Conservation (phyloP, 1,284 basidiomycete genomes). For the Coriolopsis trogii region DNA sequence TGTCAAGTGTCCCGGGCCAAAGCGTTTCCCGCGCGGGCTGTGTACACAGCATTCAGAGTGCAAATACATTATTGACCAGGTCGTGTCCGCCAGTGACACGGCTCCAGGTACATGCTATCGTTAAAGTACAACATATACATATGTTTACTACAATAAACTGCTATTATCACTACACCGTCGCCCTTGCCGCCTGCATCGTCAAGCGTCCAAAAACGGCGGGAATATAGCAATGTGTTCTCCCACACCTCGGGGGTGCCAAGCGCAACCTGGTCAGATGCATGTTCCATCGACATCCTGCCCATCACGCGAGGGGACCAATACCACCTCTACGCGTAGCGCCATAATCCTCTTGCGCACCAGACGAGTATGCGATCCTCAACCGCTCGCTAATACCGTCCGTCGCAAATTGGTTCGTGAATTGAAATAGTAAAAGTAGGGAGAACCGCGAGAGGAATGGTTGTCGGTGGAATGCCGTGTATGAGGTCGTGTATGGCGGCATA, state of each 20-base stretch:
- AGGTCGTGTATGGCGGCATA: neutral
- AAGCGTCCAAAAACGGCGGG: slow-evolving; percentile 6
- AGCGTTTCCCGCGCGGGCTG: too few relatives aligned
- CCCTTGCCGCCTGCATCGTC: neutral
- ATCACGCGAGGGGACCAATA: too few relatives aligned
- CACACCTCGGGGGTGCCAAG: neutral
- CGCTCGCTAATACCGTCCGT: neutral
- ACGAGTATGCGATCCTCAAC: neutral
- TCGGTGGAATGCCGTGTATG: neutral
- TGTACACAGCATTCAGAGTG: too few relatives aligned
- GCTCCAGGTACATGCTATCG: slow-evolving; percentile 6
- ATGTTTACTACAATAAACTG: slow-evolving; percentile 6
- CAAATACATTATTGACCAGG: neutral
- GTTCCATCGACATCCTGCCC: too few relatives aligned
- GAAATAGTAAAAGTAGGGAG: neutral
- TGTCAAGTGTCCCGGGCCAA: too few relatives aligned
- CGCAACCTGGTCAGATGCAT: neutral
- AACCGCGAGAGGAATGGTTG: neutral
- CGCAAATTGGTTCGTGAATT: too few relatives aligned
- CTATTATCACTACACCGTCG: slow-evolving; percentile 3
- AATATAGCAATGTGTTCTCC: neutral
- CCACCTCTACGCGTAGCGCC: too few relatives aligned
- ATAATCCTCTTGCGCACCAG: neutral
- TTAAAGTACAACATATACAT: slow-evolving; percentile 14
- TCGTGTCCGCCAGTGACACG: too few relatives aligned